Conservation (phyloP, 2,329 filamentous ascomycete genomes). For the Harringtonia aguacate region DNA sequence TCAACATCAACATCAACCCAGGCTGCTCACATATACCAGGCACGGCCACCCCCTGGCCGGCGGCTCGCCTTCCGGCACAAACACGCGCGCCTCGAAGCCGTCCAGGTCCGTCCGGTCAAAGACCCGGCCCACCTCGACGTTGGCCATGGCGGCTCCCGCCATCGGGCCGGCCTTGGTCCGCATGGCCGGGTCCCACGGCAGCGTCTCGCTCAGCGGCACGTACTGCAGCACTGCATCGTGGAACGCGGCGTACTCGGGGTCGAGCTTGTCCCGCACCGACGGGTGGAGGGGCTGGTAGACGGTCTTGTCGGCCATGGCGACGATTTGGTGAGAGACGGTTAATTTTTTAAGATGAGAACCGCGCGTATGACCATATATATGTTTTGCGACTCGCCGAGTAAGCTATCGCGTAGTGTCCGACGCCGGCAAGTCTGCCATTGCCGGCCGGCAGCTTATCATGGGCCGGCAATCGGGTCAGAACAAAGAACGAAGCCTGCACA, state of each 20-base stretch:
- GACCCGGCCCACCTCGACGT: constrained; percentile 18
- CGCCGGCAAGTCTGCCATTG: too few relatives aligned
- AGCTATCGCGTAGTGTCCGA: too few relatives aligned
- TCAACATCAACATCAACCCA: too few relatives aligned
- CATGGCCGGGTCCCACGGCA: constrained; percentile 21
- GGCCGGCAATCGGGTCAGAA: too few relatives aligned
- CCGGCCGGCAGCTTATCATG: too few relatives aligned
- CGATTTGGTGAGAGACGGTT: too few relatives aligned
- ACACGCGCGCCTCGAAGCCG: constrained; percentile 20
- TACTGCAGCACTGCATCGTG: constrained; percentile 27
- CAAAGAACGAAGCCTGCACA: too few relatives aligned
- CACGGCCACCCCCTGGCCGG: constrained; percentile 22
- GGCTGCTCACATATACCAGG: constrained; percentile 10
- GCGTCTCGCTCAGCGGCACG: constrained; percentile 21
- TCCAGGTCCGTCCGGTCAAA: constrained; percentile 16
- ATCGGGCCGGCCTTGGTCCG: constrained; percentile 17
- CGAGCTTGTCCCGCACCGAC: constrained; percentile 19
- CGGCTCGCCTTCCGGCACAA: constrained; percentile 16
- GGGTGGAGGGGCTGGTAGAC: constrained; percentile 22
- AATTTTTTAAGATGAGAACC: too few relatives aligned
- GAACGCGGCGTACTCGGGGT: constrained; percentile 26
- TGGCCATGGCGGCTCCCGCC: constrained; percentile 10
- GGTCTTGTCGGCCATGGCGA: not conserved
- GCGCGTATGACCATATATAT: too few relatives aligned
- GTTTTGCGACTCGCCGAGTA: too few relatives aligned